These are phyloP conservation scores for Fusarium sp. DNA, from an alignment of 2,329 filamentous ascomycete species.

Conservation along the genomic window DNA sequence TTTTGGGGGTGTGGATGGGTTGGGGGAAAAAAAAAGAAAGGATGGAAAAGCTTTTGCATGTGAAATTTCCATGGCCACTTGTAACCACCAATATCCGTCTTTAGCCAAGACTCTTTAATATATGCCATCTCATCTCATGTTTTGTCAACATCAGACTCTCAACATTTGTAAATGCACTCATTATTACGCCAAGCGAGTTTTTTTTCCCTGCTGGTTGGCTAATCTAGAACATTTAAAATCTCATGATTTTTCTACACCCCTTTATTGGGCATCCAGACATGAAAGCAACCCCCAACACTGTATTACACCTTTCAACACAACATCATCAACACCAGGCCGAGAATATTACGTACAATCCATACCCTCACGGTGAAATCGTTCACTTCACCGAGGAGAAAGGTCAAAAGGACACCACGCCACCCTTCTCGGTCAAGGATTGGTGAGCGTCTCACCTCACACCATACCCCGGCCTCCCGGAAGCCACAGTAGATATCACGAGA, in stretches of 20 bases:
- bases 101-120: not conserved
- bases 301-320: not conserved
- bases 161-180: not conserved
- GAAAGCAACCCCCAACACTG: not conserved
- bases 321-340: not conserved
- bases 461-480: not conserved
- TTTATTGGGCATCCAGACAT: not conserved
- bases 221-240: not conserved
- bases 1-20: not conserved
- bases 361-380: not conserved
- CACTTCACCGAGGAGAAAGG: not conserved
- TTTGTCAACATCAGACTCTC: not conserved
- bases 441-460: not conserved
- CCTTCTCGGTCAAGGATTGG: not conserved
- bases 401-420: not conserved
- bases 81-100: not conserved
- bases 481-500: slow-evolving; percentile 19
- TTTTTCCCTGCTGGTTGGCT: not conserved
- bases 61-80: not conserved
- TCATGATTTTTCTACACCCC: not conserved
- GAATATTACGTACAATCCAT: not conserved
- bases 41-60: not conserved
- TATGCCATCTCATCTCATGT: not conserved
- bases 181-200: not conserved
- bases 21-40: not conserved